A percentile compares a stretch with the other conserved stretches of the same genome.
Conservation (phyloP, 495 filamentous ascomycete species). For the Tuber brumale region DNA sequence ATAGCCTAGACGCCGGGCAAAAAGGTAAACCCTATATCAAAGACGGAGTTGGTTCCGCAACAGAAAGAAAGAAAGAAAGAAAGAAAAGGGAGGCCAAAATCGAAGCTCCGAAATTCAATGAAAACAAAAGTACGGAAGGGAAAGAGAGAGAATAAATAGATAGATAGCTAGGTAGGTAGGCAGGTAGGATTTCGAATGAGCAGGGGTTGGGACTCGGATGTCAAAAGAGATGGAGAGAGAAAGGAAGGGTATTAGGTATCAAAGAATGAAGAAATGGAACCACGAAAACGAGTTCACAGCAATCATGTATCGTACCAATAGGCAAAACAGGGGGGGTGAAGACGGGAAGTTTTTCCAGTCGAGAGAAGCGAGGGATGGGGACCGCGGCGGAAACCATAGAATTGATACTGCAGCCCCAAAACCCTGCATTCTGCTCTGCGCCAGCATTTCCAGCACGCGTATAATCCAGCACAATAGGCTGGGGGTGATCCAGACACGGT, state of each 20-base stretch:
- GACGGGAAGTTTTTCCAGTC: slow-evolving; percentile 25
- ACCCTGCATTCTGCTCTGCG: neutral
- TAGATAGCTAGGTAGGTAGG: neutral
- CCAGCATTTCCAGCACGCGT: slow-evolving; percentile 23
- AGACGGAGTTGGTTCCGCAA: slow-evolving; percentile 5
- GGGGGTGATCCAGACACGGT: slow-evolving; percentile 39
- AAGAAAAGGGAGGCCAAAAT: slow-evolving; percentile 18
- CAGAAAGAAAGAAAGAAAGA: slow-evolving; percentile 22
- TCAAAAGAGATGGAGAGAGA: neutral
- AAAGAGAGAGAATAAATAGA: slow-evolving; percentile 9
- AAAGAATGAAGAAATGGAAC: slow-evolving; percentile 17
- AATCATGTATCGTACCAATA: slow-evolving; percentile 8
- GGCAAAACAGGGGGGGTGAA: slow-evolving; percentile 22
- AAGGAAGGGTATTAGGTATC: neutral
- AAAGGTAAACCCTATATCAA: slow-evolving; percentile 1
- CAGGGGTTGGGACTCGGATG: neutral
- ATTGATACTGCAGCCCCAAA: neutral
- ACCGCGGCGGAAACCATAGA: neutral
- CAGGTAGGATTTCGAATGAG: neutral
- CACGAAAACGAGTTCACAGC: slow-evolving; percentile 21
- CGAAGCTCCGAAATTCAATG: slow-evolving; percentile 8
- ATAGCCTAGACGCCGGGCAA: slow-evolving; percentile 16
- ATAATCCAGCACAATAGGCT: slow-evolving; percentile 36
- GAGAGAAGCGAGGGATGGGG: neutral
- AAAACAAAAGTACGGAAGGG: slow-evolving; percentile 23